A percentile compares a stretch with the other conserved stretches of the same genome.
Evolutionary conservation across 208 protist species (phyloP).

Genomic region (Acanthamoeba royreba): DNA sequence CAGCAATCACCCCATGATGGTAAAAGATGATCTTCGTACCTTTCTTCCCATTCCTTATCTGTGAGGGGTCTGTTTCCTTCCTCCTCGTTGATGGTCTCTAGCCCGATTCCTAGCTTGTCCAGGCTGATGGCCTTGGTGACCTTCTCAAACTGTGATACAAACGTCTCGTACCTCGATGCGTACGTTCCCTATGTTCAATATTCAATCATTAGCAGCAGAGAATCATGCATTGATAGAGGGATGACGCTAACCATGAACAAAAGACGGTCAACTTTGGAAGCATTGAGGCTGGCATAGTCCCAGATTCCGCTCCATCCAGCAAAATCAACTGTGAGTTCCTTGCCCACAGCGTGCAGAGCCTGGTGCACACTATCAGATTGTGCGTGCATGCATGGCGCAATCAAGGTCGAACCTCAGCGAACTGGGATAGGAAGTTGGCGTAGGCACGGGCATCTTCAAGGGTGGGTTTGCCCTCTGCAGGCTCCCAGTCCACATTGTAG

Average conservation of each 20-base stretch:
- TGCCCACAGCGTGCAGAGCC: background rate
- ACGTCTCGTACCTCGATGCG: background rate
- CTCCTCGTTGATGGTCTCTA: background rate
- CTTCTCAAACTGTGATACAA: background rate
- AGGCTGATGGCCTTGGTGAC: background rate
- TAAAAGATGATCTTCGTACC: background rate
- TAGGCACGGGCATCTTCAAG: slow-evolving; percentile 32
- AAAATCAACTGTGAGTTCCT: background rate
- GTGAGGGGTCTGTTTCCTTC: background rate
- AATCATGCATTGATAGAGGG: background rate
- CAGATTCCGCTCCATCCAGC: background rate
- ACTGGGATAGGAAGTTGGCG: slow-evolving; percentile 49
- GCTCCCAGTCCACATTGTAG: slow-evolving; percentile 63
- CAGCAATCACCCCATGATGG: background rate
- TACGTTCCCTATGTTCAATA: background rate
- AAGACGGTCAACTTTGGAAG: background rate
- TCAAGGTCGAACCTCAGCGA: background rate
- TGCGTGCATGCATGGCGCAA: background rate
- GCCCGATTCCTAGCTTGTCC: background rate
- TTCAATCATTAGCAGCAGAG: background rate
- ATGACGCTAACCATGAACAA: background rate
- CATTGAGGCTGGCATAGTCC: background rate
- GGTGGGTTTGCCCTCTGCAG: background rate
- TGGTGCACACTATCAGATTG: background rate
- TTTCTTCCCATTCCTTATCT: background rate